phyloP scores from a whole-genome alignment of 2,329 filamentous ascomycete species.

The Eutypa lata region DNA sequence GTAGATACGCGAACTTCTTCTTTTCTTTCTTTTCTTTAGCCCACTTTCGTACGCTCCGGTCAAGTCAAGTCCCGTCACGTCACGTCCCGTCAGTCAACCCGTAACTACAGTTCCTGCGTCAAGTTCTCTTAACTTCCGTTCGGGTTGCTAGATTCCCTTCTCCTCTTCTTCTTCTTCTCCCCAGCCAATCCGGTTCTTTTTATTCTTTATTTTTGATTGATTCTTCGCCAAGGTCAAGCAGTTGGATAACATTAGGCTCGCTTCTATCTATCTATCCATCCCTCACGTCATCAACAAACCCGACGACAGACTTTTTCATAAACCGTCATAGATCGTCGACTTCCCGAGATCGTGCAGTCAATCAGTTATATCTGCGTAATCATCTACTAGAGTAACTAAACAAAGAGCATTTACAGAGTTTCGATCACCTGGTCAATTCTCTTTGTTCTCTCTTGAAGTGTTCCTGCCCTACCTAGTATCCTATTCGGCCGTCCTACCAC shows the following conservation, averaged over 20 bases:
- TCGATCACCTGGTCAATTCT: too few species aligned
- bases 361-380: not conserved
- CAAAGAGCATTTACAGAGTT: too few species aligned
- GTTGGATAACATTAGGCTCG: not conserved
- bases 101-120: constrained; percentile 22
- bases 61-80: constrained; percentile 25
- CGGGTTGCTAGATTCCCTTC: not conserved
- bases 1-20: constrained; percentile 1
- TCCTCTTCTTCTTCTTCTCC: not conserved
- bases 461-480: too few species aligned
- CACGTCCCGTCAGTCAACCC: constrained; percentile 10
- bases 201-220: not conserved
- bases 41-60: constrained; percentile 25
- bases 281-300: not conserved
- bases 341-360: not conserved
- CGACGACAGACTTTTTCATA: not conserved
- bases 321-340: not conserved
- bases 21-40: constrained; percentile 20
- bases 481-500: too few species aligned
- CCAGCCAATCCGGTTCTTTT: not conserved
- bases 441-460: too few species aligned
- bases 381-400: too few species aligned
- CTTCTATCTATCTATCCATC: too few species aligned
- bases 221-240: not conserved
- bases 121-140: constrained; percentile 25